phyloP scores from a whole-genome alignment of 805 yeast species.

The Blastobotrys attinorum region DNA sequence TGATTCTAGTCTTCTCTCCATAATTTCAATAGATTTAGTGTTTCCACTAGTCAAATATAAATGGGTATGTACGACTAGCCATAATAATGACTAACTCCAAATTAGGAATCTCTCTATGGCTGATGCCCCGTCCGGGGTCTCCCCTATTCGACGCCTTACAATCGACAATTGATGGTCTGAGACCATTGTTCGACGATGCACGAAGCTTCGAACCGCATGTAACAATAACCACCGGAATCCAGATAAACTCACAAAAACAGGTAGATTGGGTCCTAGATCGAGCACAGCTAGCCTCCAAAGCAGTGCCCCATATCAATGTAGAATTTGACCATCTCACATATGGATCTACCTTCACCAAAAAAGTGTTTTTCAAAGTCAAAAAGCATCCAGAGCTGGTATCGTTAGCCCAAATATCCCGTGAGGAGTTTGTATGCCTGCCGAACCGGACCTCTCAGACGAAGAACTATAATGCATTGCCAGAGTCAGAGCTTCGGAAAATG shows the following conservation, averaged over 20 bases:
- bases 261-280: slow-evolving; percentile 51
- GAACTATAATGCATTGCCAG: slow-evolving; percentile 23
- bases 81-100: no score
- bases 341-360: slow-evolving; percentile 46
- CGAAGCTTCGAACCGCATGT: slow-evolving; percentile 69
- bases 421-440: slow-evolving; percentile 28
- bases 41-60: no score
- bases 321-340: slow-evolving; percentile 37
- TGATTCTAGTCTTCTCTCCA: no score
- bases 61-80: no score
- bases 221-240: slow-evolving; percentile 60
- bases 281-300: slow-evolving; percentile 47
- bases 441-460: slow-evolving; percentile 13
- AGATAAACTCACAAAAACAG: slow-evolving; percentile 43
- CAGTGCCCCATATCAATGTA: slow-evolving; percentile 34
- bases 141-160: slow-evolving; percentile 48
- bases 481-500: slow-evolving; percentile 17
- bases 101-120: slow-evolving; percentile 64
- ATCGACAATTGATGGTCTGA: slow-evolving; percentile 55
- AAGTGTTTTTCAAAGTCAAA: slow-evolving; percentile 42
- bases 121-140: slow-evolving; percentile 53
- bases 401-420: slow-evolving; percentile 38
- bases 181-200: slow-evolving; percentile 65
- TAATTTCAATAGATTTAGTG: no score
- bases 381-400: slow-evolving; percentile 41